Evolutionary conservation across 257 asterid genomes (phyloP).

Genomic region (Solanum corneliomulleri): DNA sequence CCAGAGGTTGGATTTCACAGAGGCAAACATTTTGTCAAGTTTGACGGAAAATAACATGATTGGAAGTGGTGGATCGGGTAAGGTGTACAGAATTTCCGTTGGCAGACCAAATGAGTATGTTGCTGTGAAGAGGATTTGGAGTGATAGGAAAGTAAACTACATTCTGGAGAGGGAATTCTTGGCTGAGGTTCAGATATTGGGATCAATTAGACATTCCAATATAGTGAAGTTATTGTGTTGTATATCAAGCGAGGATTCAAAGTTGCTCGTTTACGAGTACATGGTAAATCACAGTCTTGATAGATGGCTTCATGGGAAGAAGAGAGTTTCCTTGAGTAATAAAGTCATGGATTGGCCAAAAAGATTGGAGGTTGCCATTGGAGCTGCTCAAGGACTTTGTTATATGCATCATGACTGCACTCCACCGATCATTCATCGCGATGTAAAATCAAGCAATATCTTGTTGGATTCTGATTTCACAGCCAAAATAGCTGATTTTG

Average conservation of each 20-base stretch:
- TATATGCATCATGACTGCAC: slow-evolving; percentile 61
- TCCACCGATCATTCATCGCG: slow-evolving; percentile 56
- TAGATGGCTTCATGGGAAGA: slow-evolving; percentile 37
- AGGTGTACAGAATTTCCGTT: slow-evolving; percentile 31
- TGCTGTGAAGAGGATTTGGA: slow-evolving; percentile 49
- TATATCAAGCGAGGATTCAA: slow-evolving; percentile 31
- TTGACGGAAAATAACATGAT: slow-evolving; percentile 41
- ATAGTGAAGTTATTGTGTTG: slow-evolving; percentile 58
- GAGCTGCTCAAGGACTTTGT: slow-evolving; percentile 58
- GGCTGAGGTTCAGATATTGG: slow-evolving; percentile 52
- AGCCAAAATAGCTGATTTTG: slow-evolving; percentile 59
- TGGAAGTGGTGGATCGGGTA: slow-evolving; percentile 62
- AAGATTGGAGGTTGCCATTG: slow-evolving; percentile 49
- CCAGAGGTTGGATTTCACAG: slow-evolving; percentile 42
- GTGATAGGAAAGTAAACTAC: slow-evolving; percentile 17
- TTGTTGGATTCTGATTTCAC: slow-evolving; percentile 41
- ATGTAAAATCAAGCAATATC: slow-evolving; percentile 59
- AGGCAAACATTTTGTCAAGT: slow-evolving; percentile 29
- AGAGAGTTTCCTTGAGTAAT: background rate
- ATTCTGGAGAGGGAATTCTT: slow-evolving; percentile 44
- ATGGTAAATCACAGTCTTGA: slow-evolving; percentile 52
- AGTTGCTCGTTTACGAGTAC: slow-evolving; percentile 54
- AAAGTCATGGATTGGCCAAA: slow-evolving; percentile 45
- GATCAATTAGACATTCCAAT: slow-evolving; percentile 46
- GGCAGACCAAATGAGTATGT: slow-evolving; percentile 16